A percentile compares a stretch with the other conserved stretches of the same genome.
Conservation (phyloP, 345 rosid species). For the Salix arbutifolia region DNA sequence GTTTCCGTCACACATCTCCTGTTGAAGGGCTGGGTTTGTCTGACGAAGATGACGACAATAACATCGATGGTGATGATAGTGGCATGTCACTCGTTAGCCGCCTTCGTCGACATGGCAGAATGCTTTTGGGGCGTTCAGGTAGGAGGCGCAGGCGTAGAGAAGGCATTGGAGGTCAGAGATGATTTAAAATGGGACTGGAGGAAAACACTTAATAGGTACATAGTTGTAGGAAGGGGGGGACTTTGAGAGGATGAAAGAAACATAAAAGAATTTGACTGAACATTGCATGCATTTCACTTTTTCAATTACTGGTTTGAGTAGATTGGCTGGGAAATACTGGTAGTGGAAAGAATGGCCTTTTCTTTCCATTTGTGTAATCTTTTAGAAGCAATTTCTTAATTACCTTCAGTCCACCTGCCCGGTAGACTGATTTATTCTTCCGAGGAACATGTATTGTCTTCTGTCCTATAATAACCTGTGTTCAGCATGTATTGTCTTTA, state of each 20-base stretch:
- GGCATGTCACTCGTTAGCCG: constrained; percentile 54
- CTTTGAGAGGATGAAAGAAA: constrained; percentile 10
- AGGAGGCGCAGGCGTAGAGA: constrained; percentile 77
- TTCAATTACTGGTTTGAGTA: constrained; percentile 4
- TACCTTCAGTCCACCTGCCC: constrained; percentile 2
- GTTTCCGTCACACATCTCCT: constrained; percentile 20
- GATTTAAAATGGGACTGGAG: not conserved
- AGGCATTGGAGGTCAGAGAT: constrained; percentile 25
- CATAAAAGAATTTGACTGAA: constrained; percentile 3
- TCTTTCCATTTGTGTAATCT: not conserved
- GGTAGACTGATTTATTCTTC: constrained; percentile 4
- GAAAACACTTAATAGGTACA: constrained; percentile 2
- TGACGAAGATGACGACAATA: constrained; percentile 39
- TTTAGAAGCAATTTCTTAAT: not conserved
- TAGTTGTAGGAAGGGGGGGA: constrained; percentile 13
- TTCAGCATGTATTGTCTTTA: constrained; percentile 7
- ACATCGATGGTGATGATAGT: constrained; percentile 25
- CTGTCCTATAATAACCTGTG: constrained; percentile 4
- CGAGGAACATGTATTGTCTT: not conserved
- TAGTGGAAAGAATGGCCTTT: not conserved
- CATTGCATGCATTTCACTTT: constrained; percentile 6
- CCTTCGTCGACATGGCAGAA: constrained; percentile 59
- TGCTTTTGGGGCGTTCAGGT: constrained; percentile 61
- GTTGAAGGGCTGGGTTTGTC: constrained; percentile 34
- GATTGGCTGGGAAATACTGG: constrained; percentile 7